A percentile compares a stretch with the other conserved stretches of the same genome.
These are phyloP conservation scores for Paraphoma sp. DNA, from an alignment of 2,329 filamentous ascomycete genomes.

Conservation along the genomic window DNA sequence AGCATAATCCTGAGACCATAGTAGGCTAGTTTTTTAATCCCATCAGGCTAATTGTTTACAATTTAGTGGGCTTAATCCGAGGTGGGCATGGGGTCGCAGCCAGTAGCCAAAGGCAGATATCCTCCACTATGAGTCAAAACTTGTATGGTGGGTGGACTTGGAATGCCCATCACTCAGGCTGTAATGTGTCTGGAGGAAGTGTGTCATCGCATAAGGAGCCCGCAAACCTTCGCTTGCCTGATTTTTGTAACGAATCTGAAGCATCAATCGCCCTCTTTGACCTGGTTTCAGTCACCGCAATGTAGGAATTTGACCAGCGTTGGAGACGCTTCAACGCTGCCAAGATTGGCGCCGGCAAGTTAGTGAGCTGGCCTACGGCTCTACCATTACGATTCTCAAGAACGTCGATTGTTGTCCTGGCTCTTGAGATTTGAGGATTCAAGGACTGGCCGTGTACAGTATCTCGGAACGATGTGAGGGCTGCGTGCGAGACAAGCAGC, in stretches of 20 bases:
- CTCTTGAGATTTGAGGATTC: constrained; percentile 71
- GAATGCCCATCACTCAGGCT: neutral
- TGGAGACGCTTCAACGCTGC: constrained; percentile 71
- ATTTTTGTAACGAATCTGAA: constrained; percentile 1
- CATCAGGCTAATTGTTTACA: no score
- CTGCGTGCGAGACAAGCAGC: neutral
- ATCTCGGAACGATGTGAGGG: constrained; percentile 74
- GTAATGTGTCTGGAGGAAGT: neutral
- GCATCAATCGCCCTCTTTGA: constrained; percentile 28
- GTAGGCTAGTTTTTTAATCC: no score
- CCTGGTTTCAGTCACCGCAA: constrained; percentile 50
- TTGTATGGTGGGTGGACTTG: no score
- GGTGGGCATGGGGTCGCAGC: no score
- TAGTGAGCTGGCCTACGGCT: constrained; percentile 55
- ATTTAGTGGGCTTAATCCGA: no score
- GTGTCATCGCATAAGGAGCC: neutral
- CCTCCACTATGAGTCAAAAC: no score
- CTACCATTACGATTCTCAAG: constrained; percentile 64
- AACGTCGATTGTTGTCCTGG: constrained; percentile 69
- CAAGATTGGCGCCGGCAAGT: constrained; percentile 57
- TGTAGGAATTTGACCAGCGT: constrained; percentile 77
- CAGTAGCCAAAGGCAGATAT: no score
- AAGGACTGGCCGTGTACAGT: constrained; percentile 87
- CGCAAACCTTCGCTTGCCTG: constrained; percentile 14
- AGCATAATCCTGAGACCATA: neutral